Evolutionary conservation across 805 yeast species (phyloP), one percentile per base, ranked within the genome.

Genomic region (Torulaspora franciscae): DNA sequence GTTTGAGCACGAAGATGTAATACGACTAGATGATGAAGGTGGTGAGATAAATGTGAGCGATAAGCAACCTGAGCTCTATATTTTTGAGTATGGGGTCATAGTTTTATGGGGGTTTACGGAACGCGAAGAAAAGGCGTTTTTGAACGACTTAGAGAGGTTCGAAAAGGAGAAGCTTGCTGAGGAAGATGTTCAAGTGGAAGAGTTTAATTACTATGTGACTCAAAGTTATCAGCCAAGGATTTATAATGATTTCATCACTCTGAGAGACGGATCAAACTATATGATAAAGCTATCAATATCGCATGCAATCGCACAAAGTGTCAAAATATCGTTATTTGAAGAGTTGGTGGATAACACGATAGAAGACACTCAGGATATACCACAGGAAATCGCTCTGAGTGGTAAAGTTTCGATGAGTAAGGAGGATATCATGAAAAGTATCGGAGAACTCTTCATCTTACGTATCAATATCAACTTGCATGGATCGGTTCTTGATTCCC

Each of bases 31-130:
- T 48, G 96, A 87, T 57, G 96, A 90, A 62, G 98, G 98, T 46
- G 96, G 96, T 26, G 96, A 89, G 54, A 86, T 91, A 41, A 91
- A 88, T 56, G 81, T 91, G 38, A 88, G 90, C 42, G 83, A 82
- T 56, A 75, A 78, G 47, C 75, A 77, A 24, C 82, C 82, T 7
- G 98, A 90, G 61, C 72, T 89, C 7, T 93, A 90, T 59, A 71
- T 93, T 6, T 93, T 93, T 69, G 96, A 90, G 58, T 93, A 93
- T 65, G 99, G 99, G 15, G 99, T 93, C n/a, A 81, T 88, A 26
- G 95, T 93, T 1, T 68, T 93, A 71, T 93, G 99, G 99, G 99
- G 99, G 0, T 93, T 87, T 59, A 79, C 88, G 1, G 75, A 80
- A 43, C 75, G 80, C 42, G 98, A 93, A 65, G 99, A 93, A 61